Conservation (phyloP, 108 stramenopile genomes). For the Pinguiococcus pyrenoidosus region DNA sequence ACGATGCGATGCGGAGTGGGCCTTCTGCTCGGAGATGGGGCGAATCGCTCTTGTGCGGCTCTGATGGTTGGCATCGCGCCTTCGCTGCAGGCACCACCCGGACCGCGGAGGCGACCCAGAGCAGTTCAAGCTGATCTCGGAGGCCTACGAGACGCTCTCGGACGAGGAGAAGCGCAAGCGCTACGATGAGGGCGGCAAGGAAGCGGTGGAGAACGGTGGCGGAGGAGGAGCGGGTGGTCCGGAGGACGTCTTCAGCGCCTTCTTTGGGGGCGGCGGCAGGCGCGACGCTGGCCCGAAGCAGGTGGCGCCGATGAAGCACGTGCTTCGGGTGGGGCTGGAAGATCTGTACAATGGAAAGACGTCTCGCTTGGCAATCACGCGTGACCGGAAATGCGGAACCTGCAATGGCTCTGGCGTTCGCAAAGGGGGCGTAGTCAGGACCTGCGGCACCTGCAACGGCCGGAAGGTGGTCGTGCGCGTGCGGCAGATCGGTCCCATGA, state of each 20-base stretch:
- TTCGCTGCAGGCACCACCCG: slow-evolving; percentile 41
- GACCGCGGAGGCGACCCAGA: slow-evolving; percentile 49
- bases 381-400: slow-evolving; percentile 64
- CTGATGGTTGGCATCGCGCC: not conserved
- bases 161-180: slow-evolving; percentile 34
- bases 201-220: slow-evolving; percentile 34
- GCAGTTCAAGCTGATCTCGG: slow-evolving; percentile 83
- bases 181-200: slow-evolving; percentile 91
- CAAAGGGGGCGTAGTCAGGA: slow-evolving; percentile 24
- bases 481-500: slow-evolving; percentile 89
- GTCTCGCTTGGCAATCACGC: slow-evolving; percentile 78
- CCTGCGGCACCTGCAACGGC: slow-evolving; percentile 63
- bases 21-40: no score
- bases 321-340: slow-evolving; percentile 58
- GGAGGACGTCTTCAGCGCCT: slow-evolving; percentile 16
- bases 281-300: slow-evolving; percentile 5
- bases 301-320: slow-evolving; percentile 7
- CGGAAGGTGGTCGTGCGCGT: slow-evolving; percentile 67
- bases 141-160: slow-evolving; percentile 61
- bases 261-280: slow-evolving; percentile 40
- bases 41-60: no score
- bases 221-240: slow-evolving; percentile 26
- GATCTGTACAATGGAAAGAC: slow-evolving; percentile 98
- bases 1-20: no score
- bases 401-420: slow-evolving; percentile 83